These are phyloP conservation scores for Termitomyces sp. DNA, from an alignment of 768 basidiomycete genomes.

Conservation along the genomic window DNA sequence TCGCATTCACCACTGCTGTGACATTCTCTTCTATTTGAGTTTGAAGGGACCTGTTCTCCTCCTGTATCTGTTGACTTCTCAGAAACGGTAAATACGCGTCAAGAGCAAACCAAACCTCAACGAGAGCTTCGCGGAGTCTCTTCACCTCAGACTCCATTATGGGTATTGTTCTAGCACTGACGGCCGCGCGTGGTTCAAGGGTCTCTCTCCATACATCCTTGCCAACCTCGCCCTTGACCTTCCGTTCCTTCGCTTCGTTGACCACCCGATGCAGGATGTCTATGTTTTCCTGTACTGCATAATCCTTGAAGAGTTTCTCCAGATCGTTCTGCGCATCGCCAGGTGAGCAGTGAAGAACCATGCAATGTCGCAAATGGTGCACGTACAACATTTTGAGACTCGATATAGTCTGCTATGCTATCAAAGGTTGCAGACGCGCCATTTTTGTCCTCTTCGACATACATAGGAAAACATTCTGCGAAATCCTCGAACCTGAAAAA, in stretches of 20 bases:
- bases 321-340: conserved; percentile 49
- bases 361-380: conserved; percentile 15
- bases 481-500: conserved; percentile 53
- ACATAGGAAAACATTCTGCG: conserved; percentile 64
- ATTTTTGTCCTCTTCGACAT: conserved; percentile 65
- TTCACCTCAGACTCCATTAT: conserved; percentile 45
- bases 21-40: conserved; percentile 49
- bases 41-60: conserved; percentile 49
- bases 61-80: conserved; percentile 46
- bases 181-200: conserved; percentile 60
- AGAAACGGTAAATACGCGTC: neutral
- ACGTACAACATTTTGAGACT: conserved; percentile 55
- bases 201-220: conserved; percentile 67
- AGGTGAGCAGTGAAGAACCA: neutral
- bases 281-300: conserved; percentile 65
- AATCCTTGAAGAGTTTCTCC: conserved; percentile 67
- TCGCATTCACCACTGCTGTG: conserved; percentile 41
- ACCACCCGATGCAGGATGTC: conserved; percentile 71
- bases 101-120: conserved; percentile 31
- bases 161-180: conserved; percentile 63
- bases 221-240: conserved; percentile 43
- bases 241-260: conserved; percentile 60
- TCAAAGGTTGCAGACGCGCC: conserved; percentile 60
- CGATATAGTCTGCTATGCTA: conserved; percentile 70
- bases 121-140: conserved; percentile 37